Base-by-base conservation (phyloP, 495 filamentous ascomycete species). In the Arthonia radiata region DNA sequence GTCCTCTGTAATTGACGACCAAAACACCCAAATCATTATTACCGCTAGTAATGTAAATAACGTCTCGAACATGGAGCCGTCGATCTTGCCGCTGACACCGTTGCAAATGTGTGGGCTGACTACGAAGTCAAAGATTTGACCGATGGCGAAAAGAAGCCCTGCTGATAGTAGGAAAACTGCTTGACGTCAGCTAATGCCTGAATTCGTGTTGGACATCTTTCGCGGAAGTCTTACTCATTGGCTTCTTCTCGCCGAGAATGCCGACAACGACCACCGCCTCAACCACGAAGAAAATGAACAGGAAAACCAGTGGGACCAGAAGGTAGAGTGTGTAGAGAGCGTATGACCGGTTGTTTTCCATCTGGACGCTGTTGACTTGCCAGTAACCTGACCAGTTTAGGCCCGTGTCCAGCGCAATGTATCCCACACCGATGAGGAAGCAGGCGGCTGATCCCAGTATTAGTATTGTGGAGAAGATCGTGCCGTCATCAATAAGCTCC, bases 1-100 rank as follows among this genome's bases (percentile, higher is more conserved):
- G 41, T 99, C 86, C 51, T 99, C 86, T 3, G 86, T 99, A 40
- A 99, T 99, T 54, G 79, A 90, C 22, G 78, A 83, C 86, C 89
- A 94, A 57, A 99, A 99, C 35, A 74, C 41, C 83, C 83, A 99
- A 26, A 92, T 41, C 48, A 61, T 63, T 9, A 73, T 59, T 5
- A 94, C 80, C 2, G 82, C 57, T 9, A 79, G 47, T 0, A 93
- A 53, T 0, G 79, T 93, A 53, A 94, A 93, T 11, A 92, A 54
- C 0, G 83, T 93, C 47, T 92, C 68, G 46, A 99, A 99, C 2
- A 94, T 44, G 8, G 81, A 67, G 24, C 86, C 86, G 41, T 99
- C 79, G 39, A 99, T 90, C 41, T 74, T 81, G 36, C 78, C 75
- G 13, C 49, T 38, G 0, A 78, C 75, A 13, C 74, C 80, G 11